A percentile compares a stretch with the other conserved stretches of the same genome.
Evolutionary conservation across 371 early-diverging fungal genomes (phyloP).

Genomic region (Zychaea mexicana): DNA sequence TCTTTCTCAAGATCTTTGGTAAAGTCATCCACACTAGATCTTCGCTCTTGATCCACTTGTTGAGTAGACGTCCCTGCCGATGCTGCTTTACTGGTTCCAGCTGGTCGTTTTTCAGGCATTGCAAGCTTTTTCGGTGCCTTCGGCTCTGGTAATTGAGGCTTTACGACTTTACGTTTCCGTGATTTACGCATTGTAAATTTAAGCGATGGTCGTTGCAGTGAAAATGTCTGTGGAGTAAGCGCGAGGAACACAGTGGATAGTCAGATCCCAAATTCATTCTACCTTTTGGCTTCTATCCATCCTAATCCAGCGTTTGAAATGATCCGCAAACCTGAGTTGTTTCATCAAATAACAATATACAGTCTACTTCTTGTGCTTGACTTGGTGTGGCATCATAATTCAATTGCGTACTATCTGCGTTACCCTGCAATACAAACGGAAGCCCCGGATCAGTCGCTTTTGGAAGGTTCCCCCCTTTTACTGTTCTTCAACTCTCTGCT

Average conservation of each 20-base stretch:
- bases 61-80: not conserved
- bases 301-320: too few species aligned
- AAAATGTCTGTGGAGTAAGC: slow-evolving; percentile 7
- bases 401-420: slow-evolving; percentile 1
- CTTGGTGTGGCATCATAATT: slow-evolving; percentile 8
- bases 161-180: not conserved
- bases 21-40: slow-evolving; percentile 14
- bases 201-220: slow-evolving; percentile 8
- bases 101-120: not conserved
- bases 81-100: not conserved
- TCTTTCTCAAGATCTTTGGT: slow-evolving; percentile 6
- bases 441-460: not conserved
- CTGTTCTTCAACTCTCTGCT: not conserved
- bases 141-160: not conserved
- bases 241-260: not conserved
- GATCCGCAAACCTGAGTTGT: not conserved
- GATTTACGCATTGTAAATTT: slow-evolving; percentile 12
- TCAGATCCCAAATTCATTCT: not conserved
- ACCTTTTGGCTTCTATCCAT: too few species aligned
- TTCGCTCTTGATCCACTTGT: not conserved
- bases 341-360: slow-evolving; percentile 5
- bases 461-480: not conserved
- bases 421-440: not conserved
- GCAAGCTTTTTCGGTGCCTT: not conserved
- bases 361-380: slow-evolving; percentile 7